Evolutionary conservation across 352 stramenopile genomes (phyloP).

Genomic region (Phytophthora crassamura): DNA sequence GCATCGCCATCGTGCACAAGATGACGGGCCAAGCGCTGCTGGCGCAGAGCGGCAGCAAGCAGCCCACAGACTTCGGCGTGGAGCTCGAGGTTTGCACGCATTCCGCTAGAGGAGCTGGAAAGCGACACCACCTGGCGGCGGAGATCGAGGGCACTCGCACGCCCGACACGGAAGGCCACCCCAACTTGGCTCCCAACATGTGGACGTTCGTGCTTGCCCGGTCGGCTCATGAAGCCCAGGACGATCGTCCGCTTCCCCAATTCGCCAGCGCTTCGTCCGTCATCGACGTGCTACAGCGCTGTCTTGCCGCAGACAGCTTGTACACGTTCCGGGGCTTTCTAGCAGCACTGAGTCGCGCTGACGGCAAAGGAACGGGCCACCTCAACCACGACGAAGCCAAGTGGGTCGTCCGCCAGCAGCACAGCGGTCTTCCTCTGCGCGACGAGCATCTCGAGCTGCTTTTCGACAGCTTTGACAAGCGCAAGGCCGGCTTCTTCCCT

Average conservation of each 20-base stretch:
- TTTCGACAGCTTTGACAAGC: slow-evolving; percentile 75
- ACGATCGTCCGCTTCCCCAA: slow-evolving; percentile 54
- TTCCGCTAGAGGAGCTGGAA: slow-evolving; percentile 55
- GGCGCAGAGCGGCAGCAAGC: slow-evolving; percentile 57
- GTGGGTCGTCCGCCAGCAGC: slow-evolving; percentile 59
- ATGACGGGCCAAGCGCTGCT: slow-evolving; percentile 82
- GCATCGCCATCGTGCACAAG: slow-evolving; percentile 78
- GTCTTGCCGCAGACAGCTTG: slow-evolving; percentile 58
- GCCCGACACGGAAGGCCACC: slow-evolving; percentile 68
- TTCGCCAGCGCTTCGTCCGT: slow-evolving; percentile 50
- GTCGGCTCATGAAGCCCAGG: slow-evolving; percentile 44
- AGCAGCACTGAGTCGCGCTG: slow-evolving; percentile 43
- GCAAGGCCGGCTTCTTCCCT: slow-evolving; percentile 67
- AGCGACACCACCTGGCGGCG: slow-evolving; percentile 71
- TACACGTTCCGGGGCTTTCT: slow-evolving; percentile 70
- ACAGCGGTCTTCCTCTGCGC: slow-evolving; percentile 56
- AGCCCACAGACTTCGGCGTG: slow-evolving; percentile 81
- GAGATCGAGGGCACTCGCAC: slow-evolving; percentile 68
- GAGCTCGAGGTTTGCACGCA: slow-evolving; percentile 78
- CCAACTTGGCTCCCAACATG: slow-evolving; percentile 55
- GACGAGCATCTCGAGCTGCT: slow-evolving; percentile 81
- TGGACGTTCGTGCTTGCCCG: slow-evolving; percentile 72
- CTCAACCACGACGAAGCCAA: slow-evolving; percentile 75
- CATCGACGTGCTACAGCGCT: slow-evolving; percentile 59
- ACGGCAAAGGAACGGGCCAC: slow-evolving; percentile 58